Conservation (phyloP, 1,284 basidiomycete genomes). For the Naganishia liquefaciens region DNA sequence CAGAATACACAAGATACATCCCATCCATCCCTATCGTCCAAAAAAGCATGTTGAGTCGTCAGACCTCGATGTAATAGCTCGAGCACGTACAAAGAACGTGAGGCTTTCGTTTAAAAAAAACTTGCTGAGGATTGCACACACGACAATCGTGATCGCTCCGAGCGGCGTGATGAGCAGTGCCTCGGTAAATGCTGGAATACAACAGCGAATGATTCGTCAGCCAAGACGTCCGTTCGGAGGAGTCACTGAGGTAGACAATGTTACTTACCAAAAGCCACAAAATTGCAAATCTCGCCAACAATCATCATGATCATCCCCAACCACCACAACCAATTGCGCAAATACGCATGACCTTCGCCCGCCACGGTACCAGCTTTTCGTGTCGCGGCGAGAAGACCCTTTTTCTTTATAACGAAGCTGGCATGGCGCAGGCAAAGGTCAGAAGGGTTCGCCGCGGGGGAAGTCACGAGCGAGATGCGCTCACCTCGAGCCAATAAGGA, state of each 20-base stretch:
- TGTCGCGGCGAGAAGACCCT: slow-evolving; percentile 64
- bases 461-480: slow-evolving; percentile 9
- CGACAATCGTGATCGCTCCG: slow-evolving; percentile 92
- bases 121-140: slow-evolving; percentile 90
- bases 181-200: slow-evolving; percentile 45
- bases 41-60: slow-evolving; percentile 34
- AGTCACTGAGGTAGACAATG: neutral
- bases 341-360: slow-evolving; percentile 91
- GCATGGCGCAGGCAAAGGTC: neutral
- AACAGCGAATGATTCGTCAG: neutral
- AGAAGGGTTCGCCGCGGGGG: slow-evolving; percentile 1
- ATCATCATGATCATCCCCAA: slow-evolving; percentile 56
- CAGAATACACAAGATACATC: slow-evolving; percentile 81
- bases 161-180: slow-evolving; percentile 63
- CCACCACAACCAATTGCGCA: slow-evolving; percentile 84
- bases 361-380: slow-evolving; percentile 62
- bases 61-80: too few species aligned
- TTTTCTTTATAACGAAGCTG: slow-evolving; percentile 80
- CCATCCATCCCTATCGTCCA: slow-evolving; percentile 70
- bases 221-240: neutral
- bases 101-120: slow-evolving; percentile 90
- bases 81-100: slow-evolving; percentile 64
- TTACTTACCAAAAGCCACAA: slow-evolving; percentile 52
- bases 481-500: slow-evolving; percentile 90
- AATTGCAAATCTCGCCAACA: slow-evolving; percentile 53